Percentiles rank a stretch among this genome's conserved stretches.
Conservation (phyloP, 2,329 filamentous ascomycete species). For the Fusarium fujikuroi region DNA sequence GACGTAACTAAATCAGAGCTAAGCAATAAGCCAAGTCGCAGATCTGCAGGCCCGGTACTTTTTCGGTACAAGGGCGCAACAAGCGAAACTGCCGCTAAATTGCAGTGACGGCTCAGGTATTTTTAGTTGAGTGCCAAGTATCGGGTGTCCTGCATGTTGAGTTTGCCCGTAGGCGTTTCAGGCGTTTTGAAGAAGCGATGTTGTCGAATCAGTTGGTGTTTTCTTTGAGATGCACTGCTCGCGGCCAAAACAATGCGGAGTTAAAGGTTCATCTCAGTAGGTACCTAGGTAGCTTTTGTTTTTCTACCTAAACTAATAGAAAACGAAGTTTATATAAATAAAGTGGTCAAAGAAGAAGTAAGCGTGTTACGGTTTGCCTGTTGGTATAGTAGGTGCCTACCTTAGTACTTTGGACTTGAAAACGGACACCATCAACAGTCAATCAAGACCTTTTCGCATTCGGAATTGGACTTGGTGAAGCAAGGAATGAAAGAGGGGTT, state of each 20-base stretch:
- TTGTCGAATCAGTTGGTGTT: slow-evolving; percentile 34
- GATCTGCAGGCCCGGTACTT: slow-evolving; percentile 40
- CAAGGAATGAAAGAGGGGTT: slow-evolving; percentile 3
- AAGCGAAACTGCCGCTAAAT: slow-evolving; percentile 3
- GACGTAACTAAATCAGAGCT: slow-evolving; percentile 22
- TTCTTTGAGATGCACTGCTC: slow-evolving; percentile 25
- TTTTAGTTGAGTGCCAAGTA: slow-evolving; percentile 16
- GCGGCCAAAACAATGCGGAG: slow-evolving; percentile 12
- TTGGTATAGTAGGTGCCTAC: not conserved
- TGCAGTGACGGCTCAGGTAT: slow-evolving; percentile 14
- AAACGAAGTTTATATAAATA: not conserved
- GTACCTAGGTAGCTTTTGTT: not conserved
- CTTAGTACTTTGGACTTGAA: not conserved
- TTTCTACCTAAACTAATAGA: not conserved
- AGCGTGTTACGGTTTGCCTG: not conserved
- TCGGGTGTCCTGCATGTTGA: slow-evolving; percentile 18
- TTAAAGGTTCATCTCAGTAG: slow-evolving; percentile 3
- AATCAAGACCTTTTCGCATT: slow-evolving; percentile 20
- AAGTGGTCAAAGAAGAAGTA: not conserved
- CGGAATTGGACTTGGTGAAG: not conserved
- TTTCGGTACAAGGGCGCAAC: slow-evolving; percentile 9
- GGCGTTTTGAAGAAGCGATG: slow-evolving; percentile 22
- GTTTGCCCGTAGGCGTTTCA: slow-evolving; percentile 29
- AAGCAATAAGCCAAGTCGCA: slow-evolving; percentile 44
- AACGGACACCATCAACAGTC: slow-evolving; percentile 1